Base-by-base conservation (phyloP, 2,329 filamentous ascomycete genomes). In the Aspergillus cejpii region DNA sequence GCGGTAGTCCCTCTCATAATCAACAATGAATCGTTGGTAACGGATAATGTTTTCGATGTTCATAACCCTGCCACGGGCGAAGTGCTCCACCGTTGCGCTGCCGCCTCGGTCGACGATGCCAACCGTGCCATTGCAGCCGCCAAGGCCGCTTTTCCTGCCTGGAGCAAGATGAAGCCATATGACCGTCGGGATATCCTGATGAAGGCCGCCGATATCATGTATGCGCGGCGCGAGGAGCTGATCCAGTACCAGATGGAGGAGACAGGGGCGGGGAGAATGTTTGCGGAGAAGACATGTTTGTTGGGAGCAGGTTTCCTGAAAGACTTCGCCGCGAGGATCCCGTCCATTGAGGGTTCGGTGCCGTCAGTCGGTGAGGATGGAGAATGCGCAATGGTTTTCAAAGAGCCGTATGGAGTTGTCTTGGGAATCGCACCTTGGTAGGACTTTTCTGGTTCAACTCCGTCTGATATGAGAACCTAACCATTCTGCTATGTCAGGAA, bases 341-440 rank as follows among this genome's bases (percentile, higher is more conserved):
- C 69, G 5, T 63, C 63, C 2, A 66, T 79, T 11, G 68, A 70
- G 54, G 77, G 77, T 1, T 58, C 61, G 7, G 73, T 77, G 14
- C 77, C 76, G 0, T 64, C 65, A 2, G 69, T 72, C 15, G 62
- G 61, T 11, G 57, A 77, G 12, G 71, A 78, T 28, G 75, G 73
- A 0, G 73, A 74, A 19, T 73, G 68, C 39, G 85, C 81, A 0
- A 71, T 92, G 53, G 69, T 94, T 3, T 67, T 83, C 51, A 83
- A 81, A 60, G 85, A 90, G 65, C 87, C 88, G 0, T 88, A 80
- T 55, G 88, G 88, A 1, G 87, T 92, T 6, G 75, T 90, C 12
- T 69, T 94, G 23, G 82, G 80, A 2, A 88, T 94, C 63, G 85
- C 84, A 2, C 86, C 88, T 7, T 94, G 88, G 87, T 89, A 72